Base-by-base conservation (phyloP, 805 yeast genomes). In the Starmerella bacillaris region DNA sequence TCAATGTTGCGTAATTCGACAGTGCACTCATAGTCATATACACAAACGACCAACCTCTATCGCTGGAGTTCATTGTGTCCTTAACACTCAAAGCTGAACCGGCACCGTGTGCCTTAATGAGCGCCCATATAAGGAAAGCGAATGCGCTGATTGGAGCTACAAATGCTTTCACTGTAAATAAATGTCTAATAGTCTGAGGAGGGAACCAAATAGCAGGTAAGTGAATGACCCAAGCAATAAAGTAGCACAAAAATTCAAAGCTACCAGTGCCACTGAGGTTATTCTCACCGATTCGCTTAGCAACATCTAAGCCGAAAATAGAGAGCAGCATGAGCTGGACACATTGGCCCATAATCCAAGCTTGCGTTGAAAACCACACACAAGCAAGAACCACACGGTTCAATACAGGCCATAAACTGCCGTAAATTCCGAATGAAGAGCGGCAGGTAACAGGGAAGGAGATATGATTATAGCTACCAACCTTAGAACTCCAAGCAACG, bases 351-450 rank as follows among this genome's bases (percentile, higher is more conserved):
- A 92, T 89, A 38, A 84, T 67, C 65, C 82, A 76, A 17, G 78
- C 65, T 51, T 82, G 94, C 21, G 79, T 89, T 20, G 89, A 72
- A 50, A 75, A 80, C 94, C 94, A 83, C 33, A 83, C 72, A 44
- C 72, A 65, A 21, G 82, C 76, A 80, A 83, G 76, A 8, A 78
- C 84, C 26, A 79, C 86, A 57, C 95, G 69, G 57, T 83, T 82
- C 35, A 82, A 49, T 30, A 83, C 72, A 4, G 92, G 93, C 94
- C 89, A 83, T 38, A 76, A 59, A 0, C 83, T 74, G 35, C 92
- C 89, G 62, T 72, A 78, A 8, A 78, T 68, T 40, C 95, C 95
- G 58, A 83, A 83, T 1, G 92, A 69, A 1, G 86, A 68, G 43
- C 95, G 64, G 26, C 74, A 68, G 8, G 78, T 66, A 9, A 82